Percentiles rank a stretch among this genome's conserved stretches.
Conservation (phyloP, 176 grass and related monocot genomes). For the Oryza nivara region DNA sequence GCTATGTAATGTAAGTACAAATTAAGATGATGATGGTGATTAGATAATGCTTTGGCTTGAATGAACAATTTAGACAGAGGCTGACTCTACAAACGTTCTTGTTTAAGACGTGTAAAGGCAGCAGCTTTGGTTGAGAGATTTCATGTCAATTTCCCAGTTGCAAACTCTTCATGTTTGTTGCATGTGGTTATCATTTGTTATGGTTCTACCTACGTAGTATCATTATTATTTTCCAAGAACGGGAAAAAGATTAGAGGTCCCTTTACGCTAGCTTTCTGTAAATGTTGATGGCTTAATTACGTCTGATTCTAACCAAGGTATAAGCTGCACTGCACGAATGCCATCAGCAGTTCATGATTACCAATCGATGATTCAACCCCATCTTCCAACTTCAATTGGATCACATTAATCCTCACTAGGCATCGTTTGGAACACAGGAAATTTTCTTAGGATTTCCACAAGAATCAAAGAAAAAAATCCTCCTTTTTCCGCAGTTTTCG, state of each 20-base stretch:
- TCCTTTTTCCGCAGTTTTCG: not conserved
- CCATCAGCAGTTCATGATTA: slow-evolving; percentile 15
- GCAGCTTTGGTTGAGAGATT: not conserved
- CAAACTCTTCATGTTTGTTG: not conserved
- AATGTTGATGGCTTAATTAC: slow-evolving; percentile 23
- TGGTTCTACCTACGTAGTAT: not conserved
- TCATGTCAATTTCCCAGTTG: not conserved
- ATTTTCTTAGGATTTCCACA: not conserved
- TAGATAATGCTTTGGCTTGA: not conserved
- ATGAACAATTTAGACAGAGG: not conserved
- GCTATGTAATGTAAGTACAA: not conserved
- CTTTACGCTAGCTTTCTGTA: slow-evolving; percentile 1
- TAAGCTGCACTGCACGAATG: not conserved
- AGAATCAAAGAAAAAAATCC: not conserved
- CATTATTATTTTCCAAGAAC: not conserved
- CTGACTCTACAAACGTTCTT: not conserved
- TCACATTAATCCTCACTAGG: not conserved
- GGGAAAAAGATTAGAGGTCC: not conserved
- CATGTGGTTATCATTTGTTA: not conserved
- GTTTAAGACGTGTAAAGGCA: not conserved
- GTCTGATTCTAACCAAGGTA: not conserved
- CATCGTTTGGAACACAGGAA: not conserved
- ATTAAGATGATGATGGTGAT: slow-evolving; percentile 20
- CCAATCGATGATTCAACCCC: not conserved
- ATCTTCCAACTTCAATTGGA: not conserved